Percentiles rank a stretch among this genome's conserved stretches.
phyloP scores from a whole-genome alignment of 192 early-diverging fungal species.

The Pecoramyces ruminantium region DNA sequence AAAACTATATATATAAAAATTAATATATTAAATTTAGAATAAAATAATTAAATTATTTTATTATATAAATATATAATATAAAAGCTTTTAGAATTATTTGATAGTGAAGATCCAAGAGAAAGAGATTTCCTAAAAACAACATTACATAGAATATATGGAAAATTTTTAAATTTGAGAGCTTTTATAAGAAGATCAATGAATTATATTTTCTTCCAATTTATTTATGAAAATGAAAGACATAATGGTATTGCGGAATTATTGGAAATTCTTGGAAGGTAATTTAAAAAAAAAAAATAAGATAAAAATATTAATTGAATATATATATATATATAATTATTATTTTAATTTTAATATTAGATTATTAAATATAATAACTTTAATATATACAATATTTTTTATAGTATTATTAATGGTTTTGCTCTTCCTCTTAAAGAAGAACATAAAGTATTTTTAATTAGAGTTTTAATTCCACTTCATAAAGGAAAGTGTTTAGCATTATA shows the following conservation, averaged over 20 bases:
- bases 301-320: no score
- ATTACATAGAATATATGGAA: constrained; percentile 94
- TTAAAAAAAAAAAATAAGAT: not conserved
- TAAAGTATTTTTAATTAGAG: constrained; percentile 82
- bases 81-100: constrained; percentile 89
- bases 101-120: constrained; percentile 96
- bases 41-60: no score
- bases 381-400: constrained; percentile 8
- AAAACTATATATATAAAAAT: no score
- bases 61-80: no score
- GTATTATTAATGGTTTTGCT: constrained; percentile 99
- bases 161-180: constrained; percentile 89
- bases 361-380: no score
- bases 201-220: constrained; percentile 95
- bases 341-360: no score
- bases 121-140: constrained; percentile 97
- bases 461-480: constrained; percentile 92
- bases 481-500: constrained; percentile 84
- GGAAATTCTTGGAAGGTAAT: constrained; percentile 90
- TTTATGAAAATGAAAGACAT: constrained; percentile 91
- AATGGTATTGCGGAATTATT: constrained; percentile 96
- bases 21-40: no score
- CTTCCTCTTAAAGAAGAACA: constrained; percentile 98
- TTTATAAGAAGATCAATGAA: constrained; percentile 96
- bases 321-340: no score